Conservation (phyloP, 257 asterid species). For the Rhazya stricta region DNA sequence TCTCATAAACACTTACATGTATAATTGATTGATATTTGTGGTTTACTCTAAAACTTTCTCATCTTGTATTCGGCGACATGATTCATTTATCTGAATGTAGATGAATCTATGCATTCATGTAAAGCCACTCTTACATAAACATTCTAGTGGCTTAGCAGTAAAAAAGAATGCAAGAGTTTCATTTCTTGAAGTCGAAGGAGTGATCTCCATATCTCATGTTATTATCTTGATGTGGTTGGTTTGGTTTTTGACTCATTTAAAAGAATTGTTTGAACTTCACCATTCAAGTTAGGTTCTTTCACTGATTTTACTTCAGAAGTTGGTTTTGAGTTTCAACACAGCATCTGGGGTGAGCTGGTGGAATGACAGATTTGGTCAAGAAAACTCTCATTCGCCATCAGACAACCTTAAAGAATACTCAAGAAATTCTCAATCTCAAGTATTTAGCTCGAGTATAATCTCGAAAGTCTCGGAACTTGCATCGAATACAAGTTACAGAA, state of each 20-base stretch:
- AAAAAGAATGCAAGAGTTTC: not conserved
- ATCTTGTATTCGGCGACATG: not conserved
- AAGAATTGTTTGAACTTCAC: not conserved
- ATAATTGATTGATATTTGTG: not conserved
- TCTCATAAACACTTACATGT: not conserved
- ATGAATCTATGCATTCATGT: not conserved
- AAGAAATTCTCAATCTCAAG: not conserved
- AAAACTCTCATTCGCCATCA: not conserved
- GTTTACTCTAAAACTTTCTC: not conserved
- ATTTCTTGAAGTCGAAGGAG: too few relatives aligned
- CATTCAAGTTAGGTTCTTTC: not conserved
- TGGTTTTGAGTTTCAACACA: too few relatives aligned
- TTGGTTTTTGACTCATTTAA: not conserved
- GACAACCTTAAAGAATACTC: not conserved
- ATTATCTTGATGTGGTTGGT: not conserved
- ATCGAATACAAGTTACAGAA: too few relatives aligned
- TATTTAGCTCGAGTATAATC: not conserved
- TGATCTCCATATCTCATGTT: too few relatives aligned
- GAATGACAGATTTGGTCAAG: too few relatives aligned
- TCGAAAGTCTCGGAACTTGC: not conserved
- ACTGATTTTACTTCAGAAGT: too few relatives aligned
- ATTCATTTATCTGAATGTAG: not conserved
- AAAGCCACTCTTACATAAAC: slow-evolving; percentile 4
- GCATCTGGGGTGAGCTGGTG: too few relatives aligned
- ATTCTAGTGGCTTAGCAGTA: too few relatives aligned